Base-by-base conservation (phyloP, 2,329 filamentous ascomycete genomes). In the Neophaeococcomyces mojaviensis region DNA sequence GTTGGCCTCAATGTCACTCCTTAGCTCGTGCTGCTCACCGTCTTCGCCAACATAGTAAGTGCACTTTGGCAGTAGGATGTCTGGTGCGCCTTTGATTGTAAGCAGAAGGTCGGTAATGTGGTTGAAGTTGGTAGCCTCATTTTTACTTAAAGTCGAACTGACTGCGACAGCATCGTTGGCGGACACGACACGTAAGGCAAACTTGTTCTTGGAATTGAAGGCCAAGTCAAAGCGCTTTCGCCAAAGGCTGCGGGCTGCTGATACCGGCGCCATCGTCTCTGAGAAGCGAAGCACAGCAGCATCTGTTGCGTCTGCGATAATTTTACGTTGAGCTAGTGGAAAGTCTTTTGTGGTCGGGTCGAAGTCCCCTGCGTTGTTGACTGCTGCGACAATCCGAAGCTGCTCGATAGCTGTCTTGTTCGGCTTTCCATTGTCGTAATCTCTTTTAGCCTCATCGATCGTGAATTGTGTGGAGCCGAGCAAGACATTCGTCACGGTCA, bases 131-230 rank as follows among this genome's bases (percentile, higher is more conserved):
- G 54, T 49, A 3, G 60, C 55, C n/a, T 59, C 58, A 13, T 33
- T 34, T 2, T 38, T 12, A 2, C 62, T 64, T 32, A 74, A 54
- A 2, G 51, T 50, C 12, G 40, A 39, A 10, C 22, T 39, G 9
- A 50, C 30, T 13, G 51, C 53, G 3, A 36, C 34, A 7, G 51
- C 41, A 6, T 57, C 49, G 7, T 48, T 46, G 1, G 60, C 60
- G 9, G 69, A 69, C 39, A 82, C 76, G 0, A 81, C 74, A 28
- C 78, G 73, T 45, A 88, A 76, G 79, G 88, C 88, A 60, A 81
- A 88, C 64, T 89, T 89, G 66, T 88, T 88, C 69, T 86, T 86
- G 65, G 82, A 86, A 67, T 88, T 88, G 63, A 89, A 89, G 0
- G 82, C 77, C 22, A 86, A 68, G 44, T 84, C 79, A 55, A 80